Base-by-base conservation (phyloP, 108 stramenopile genomes). In the Stephanodiscus minutulus region DNA sequence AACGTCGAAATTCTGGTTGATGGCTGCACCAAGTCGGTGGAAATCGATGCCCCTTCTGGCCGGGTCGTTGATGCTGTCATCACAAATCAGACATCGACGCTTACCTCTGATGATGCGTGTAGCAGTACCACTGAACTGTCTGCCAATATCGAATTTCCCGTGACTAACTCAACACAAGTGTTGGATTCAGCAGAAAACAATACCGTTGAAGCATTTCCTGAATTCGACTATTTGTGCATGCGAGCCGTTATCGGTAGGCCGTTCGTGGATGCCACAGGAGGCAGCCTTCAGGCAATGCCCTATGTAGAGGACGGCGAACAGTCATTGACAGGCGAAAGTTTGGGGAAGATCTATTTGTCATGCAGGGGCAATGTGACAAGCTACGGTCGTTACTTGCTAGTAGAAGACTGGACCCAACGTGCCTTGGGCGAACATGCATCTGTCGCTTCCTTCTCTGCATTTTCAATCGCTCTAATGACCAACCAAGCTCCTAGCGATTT, bases 381-480 rank as follows among this genome's bases (percentile, higher is more conserved):
- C 37, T 48, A 28, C 17, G 56, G 58, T 48, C 67, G 70, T 11
- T 50, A 61, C 48, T 48, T 49, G 56, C 67, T 84, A 28, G 83
- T 81, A 13, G 72, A 80, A 29, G 73, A 75, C 46, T 87, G 86
- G 86, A 66, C 69, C 17, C 55, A 76, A 36, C 73, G 86, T 13
- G 83, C 81, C 21, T 35, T 87, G 27, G 86, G 83, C 0, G 86
- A 87, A 58, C 86, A 87, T 57, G 72, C 86, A 10, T 87, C 86
- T 17, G 80, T 87, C 43, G 79, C 86, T 24, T 83, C 86, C 9
- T 87, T 87, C 59, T 74, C 86, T 27, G 86, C 86, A 13, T 87
- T 84, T 76, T 61, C 82, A 13, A 84, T 87, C 64, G 82, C 86
- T 0, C 76, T 87, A 20, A 87, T 87, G 87, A 76, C 87, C 64